Conservation (phyloP, 2,329 filamentous ascomycete genomes). For the Claviceps spartinae region DNA sequence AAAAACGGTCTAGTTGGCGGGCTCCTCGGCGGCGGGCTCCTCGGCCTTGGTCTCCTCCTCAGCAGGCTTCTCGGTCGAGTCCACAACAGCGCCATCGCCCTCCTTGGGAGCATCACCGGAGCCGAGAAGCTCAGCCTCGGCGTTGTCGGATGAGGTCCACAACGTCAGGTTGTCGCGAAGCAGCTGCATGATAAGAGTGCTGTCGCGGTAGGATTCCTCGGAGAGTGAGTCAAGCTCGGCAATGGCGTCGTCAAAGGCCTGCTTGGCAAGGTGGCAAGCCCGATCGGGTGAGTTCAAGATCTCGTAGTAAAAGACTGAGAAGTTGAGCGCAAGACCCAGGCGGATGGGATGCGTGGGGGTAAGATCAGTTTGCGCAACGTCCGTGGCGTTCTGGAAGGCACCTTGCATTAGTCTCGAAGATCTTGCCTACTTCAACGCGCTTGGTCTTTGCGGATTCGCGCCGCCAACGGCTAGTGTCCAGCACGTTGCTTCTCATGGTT, state of each 20-base stretch:
- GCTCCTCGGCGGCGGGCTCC: conserved; percentile 26
- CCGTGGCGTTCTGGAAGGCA: conserved; percentile 69
- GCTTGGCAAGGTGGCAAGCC: conserved; percentile 96
- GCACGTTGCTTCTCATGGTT: conserved; percentile 7
- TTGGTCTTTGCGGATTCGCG: too few relatives aligned
- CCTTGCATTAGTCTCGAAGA: conserved; percentile 1
- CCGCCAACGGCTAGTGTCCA: conserved; percentile 10
- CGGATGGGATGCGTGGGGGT: conserved; percentile 97
- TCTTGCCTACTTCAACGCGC: too few relatives aligned
- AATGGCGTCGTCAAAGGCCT: conserved; percentile 97
- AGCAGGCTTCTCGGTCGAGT: conserved; percentile 19
- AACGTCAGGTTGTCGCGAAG: conserved; percentile 96
- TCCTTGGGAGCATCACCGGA: conserved; percentile 45
- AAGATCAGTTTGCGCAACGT: conserved; percentile 94
- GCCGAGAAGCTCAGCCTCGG: conserved; percentile 56
- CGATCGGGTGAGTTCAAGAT: conserved; percentile 96
- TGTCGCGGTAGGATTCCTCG: conserved; percentile 97
- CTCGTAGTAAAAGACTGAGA: conserved; percentile 99
- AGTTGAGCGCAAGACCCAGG: conserved; percentile 93
- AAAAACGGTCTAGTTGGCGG: conserved; percentile 36
- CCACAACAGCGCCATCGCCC: conserved; percentile 28
- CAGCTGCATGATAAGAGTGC: conserved; percentile 98
- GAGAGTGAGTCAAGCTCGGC: conserved; percentile 96
- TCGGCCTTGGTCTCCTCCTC: conserved; percentile 33
- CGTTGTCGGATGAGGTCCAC: conserved; percentile 89